Base-by-base conservation (phyloP, 306 rosid genomes). In the Castanea mollissima region DNA sequence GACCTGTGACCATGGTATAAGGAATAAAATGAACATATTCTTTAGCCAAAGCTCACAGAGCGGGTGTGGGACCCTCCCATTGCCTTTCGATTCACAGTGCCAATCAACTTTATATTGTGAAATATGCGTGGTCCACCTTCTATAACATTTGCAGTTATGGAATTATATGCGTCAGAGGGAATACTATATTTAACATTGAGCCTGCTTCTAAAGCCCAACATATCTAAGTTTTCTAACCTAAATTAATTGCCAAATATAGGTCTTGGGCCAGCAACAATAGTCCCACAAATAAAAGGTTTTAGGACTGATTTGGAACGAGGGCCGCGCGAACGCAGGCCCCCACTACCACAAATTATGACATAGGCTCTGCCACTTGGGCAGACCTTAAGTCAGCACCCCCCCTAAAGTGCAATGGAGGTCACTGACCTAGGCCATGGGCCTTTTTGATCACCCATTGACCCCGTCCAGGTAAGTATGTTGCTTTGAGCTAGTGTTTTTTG, bases 341-440 rank as follows among this genome's bases (percentile, higher is more conserved):
- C 13, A 11, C 67, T 60, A 60, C 34, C 19, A 60, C 88, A 89
- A 89, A 89, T 92, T 80, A 90, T 81, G 92, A 89, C 87, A 85
- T 87, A 78, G 87, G 91, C 77, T 82, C 95, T 55, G 68, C 86
- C 78, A n/a, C 86, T 5, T 4, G 88, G 70, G 79, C 79, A 87
- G 95, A 91, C 92, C 92, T 79, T 88, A 83, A 80, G 55, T 76
- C 1, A 8, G 82, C 77, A 87, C 90, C 87, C 88, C 79, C 82
- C 83, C 91, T 0, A 0, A 1, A 10, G 94, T 90, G 92, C 92
- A 90, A 83, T 88, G 89, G 83, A 86, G 25, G 85, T 58, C 79
- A 73, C 85, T 19, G 4, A 10, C 54, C 84, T 62, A 86, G 84
- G 86, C 82, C 87, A 88, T 87, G 78, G 62, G 70, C 84, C 87